Evolutionary conservation across 1,284 basidiomycete genomes (phyloP).

Genomic region (Irpex rosettiformis): DNA sequence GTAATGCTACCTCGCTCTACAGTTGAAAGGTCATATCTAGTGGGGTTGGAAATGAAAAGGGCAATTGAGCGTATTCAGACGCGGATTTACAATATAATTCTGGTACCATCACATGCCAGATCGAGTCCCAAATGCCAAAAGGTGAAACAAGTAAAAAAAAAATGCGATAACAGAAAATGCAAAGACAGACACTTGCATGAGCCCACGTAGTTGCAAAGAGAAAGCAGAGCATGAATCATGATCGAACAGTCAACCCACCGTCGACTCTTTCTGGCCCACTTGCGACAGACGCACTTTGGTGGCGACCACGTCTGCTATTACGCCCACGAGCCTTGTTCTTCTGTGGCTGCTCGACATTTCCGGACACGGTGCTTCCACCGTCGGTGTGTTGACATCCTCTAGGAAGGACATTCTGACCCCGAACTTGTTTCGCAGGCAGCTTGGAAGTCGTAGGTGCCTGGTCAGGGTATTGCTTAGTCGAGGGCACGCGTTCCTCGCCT

Average conservation of each 20-base stretch:
- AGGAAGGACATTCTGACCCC: background rate
- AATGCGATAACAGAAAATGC: background rate
- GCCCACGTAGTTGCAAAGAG: background rate
- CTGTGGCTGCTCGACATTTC: slow-evolving; percentile 11
- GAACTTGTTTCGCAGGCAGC: background rate
- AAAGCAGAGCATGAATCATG: slow-evolving; percentile 11
- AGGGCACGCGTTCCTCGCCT: background rate
- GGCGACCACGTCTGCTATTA: slow-evolving; percentile 20
- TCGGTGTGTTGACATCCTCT: slow-evolving; percentile 6
- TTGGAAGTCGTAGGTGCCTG: background rate
- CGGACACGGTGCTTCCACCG: slow-evolving; percentile 13
- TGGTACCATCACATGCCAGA: background rate
- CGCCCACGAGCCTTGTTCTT: slow-evolving; percentile 9
- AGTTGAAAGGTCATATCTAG: slow-evolving; percentile 7
- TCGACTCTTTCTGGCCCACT: slow-evolving; percentile 27
- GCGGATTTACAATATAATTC: slow-evolving; percentile 9
- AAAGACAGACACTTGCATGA: background rate
- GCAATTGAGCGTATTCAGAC: slow-evolving; percentile 4
- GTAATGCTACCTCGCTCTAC: slow-evolving; percentile 15
- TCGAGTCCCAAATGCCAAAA: background rate
- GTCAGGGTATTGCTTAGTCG: background rate
- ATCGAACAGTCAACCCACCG: slow-evolving; percentile 30
- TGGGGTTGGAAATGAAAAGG: slow-evolving; percentile 2
- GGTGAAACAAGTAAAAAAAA: background rate
- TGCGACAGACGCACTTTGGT: slow-evolving; percentile 14